A percentile compares a stretch with the other conserved stretches of the same genome.
These are phyloP conservation scores for Postia placenta DNA, from an alignment of 768 basidiomycete genomes.

Conservation along the genomic window DNA sequence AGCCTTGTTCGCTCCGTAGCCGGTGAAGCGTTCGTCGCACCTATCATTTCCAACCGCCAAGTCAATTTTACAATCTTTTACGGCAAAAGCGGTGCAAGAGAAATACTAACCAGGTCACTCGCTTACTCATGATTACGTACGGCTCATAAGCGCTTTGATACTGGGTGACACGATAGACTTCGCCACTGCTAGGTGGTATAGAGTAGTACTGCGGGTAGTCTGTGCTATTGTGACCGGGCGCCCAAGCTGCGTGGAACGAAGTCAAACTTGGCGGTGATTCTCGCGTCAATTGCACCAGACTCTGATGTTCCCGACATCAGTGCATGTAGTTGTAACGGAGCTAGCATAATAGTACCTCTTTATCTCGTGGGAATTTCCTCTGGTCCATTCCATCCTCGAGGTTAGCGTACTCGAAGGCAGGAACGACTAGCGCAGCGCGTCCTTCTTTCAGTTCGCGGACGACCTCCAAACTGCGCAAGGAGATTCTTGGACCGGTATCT, in stretches of 20 bases:
- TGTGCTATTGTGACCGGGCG: conserved; percentile 73
- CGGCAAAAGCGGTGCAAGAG: too few relatives aligned
- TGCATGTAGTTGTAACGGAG: neutral
- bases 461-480: neutral
- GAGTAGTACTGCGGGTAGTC: conserved; percentile 60
- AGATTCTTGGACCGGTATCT: neutral
- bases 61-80: neutral
- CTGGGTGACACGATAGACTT: conserved; percentile 66
- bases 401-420: conserved; percentile 76
- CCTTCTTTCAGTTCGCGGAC: conserved; percentile 50
- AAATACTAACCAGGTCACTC: conserved; percentile 58
- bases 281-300: conserved; percentile 53
- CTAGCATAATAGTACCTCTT: conserved; percentile 42
- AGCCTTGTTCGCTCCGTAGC: conserved; percentile 90
- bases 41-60: conserved; percentile 32
- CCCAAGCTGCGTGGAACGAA: conserved; percentile 79
- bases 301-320: conserved; percentile 31
- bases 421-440: conserved; percentile 67
- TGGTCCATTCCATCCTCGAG: conserved; percentile 59
- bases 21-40: conserved; percentile 89
- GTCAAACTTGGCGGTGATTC: conserved; percentile 41
- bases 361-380: conserved; percentile 57
- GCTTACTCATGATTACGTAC: conserved; percentile 75
- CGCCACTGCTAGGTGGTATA: conserved; percentile 51
- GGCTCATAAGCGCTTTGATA: conserved; percentile 89